Conservation (phyloP, 202 grass and related monocot species). For the Panicum hallii region DNA sequence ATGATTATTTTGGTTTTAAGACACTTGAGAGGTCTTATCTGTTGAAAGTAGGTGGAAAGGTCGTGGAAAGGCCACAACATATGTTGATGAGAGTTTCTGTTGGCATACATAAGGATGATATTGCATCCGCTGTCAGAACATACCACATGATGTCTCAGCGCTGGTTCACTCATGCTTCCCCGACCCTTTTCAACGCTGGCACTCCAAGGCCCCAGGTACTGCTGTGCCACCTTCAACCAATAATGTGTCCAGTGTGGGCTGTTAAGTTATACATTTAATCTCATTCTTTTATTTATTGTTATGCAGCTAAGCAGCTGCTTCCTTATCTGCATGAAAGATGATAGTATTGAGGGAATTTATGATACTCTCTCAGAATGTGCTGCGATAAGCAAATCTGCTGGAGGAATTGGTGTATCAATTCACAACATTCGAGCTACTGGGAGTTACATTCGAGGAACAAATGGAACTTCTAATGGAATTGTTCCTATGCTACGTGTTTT, state of each 20-base stretch:
- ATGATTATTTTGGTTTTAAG: constrained; percentile 97
- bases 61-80: constrained; percentile 83
- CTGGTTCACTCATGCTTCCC: constrained; percentile 97
- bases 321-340: constrained; percentile 99
- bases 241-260: not conserved
- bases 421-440: constrained; percentile 88
- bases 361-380: constrained; percentile 95
- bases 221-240: constrained; percentile 15
- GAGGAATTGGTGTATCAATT: constrained; percentile 86
- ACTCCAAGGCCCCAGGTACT: constrained; percentile 82
- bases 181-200: constrained; percentile 91
- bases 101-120: constrained; percentile 94
- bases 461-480: constrained; percentile 91
- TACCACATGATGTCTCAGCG: constrained; percentile 95
- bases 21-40: constrained; percentile 95
- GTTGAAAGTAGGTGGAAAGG: constrained; percentile 68
- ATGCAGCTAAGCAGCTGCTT: constrained; percentile 93
- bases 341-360: constrained; percentile 97
- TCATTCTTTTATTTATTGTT: constrained; percentile 33
- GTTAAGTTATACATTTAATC: constrained; percentile 1
- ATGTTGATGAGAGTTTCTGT: constrained; percentile 98
- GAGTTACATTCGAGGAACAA: constrained; percentile 92
- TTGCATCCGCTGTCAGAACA: constrained; percentile 76
- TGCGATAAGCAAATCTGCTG: constrained; percentile 90
- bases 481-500: constrained; percentile 96